Evolutionary conservation across 176 grass and related monocot genomes (phyloP).

Genomic region (Rhynchospora tenuis): DNA sequence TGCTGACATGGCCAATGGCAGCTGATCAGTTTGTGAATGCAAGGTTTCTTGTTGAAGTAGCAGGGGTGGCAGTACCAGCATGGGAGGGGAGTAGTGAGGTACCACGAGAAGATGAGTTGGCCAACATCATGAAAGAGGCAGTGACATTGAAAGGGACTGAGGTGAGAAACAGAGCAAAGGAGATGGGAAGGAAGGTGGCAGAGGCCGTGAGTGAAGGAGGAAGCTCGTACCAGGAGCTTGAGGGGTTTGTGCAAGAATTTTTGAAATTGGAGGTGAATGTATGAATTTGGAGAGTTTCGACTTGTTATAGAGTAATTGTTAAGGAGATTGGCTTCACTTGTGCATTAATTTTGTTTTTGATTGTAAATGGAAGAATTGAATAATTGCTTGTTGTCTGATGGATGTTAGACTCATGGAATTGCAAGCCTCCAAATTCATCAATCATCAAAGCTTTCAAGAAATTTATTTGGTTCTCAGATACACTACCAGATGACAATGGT

Average conservation of each 20-base stretch:
- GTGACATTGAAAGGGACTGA: background rate
- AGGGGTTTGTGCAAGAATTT: background rate
- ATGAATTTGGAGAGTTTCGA: background rate
- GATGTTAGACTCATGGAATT: background rate
- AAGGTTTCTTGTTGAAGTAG: background rate
- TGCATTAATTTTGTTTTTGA: background rate
- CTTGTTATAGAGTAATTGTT: background rate
- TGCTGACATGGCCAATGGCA: slow-evolving; percentile 33
- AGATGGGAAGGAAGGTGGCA: background rate
- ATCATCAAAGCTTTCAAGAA: background rate
- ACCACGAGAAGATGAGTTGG: slow-evolving; percentile 26
- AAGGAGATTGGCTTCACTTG: background rate
- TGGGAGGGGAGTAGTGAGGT: slow-evolving; percentile 8
- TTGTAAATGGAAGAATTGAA: background rate
- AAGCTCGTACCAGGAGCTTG: background rate
- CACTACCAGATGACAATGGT: too few relatives aligned
- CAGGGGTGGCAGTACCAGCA: background rate
- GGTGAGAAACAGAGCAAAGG: slow-evolving; percentile 5
- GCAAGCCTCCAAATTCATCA: background rate
- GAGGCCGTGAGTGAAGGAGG: background rate
- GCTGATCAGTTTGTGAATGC: slow-evolving; percentile 25
- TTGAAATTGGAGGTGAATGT: background rate
- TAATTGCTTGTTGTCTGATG: background rate
- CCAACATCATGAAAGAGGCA: background rate
- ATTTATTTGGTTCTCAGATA: background rate